Percentiles rank a stretch among this genome's conserved stretches.
phyloP scores from a whole-genome alignment of 2,329 filamentous ascomycete species.

The Fusarium sp. region DNA sequence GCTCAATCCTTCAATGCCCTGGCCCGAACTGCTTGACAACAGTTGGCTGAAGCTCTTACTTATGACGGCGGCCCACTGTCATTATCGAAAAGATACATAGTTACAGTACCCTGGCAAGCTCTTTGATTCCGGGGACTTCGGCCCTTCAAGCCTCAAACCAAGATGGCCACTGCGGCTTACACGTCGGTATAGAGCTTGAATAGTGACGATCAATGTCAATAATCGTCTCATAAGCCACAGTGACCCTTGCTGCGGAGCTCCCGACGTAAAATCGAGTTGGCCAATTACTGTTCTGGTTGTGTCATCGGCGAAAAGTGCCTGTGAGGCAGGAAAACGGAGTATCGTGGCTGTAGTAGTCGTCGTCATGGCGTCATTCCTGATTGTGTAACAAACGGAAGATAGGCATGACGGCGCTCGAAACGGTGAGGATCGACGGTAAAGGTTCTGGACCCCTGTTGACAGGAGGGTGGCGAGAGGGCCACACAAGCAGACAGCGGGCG shows the following conservation, averaged over 20 bases:
- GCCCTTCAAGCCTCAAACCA: slow-evolving; percentile 23
- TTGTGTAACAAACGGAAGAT: slow-evolving; percentile 35
- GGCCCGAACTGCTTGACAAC: not conserved
- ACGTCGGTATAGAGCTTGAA: slow-evolving; percentile 17
- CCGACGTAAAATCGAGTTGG: not conserved
- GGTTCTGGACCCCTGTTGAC: slow-evolving; percentile 45
- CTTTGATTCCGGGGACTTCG: slow-evolving; percentile 14
- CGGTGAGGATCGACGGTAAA: slow-evolving; percentile 40
- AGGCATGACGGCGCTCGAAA: slow-evolving; percentile 35
- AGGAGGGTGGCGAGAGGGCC: slow-evolving; percentile 44
- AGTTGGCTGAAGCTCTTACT: slow-evolving; percentile 13
- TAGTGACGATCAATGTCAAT: slow-evolving; percentile 19
- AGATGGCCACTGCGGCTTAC: slow-evolving; percentile 16
- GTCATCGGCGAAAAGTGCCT: slow-evolving; percentile 20
- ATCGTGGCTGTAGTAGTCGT: slow-evolving; percentile 19
- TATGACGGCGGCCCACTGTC: slow-evolving; percentile 4
- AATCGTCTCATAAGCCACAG: slow-evolving; percentile 37
- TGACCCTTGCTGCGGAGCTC: slow-evolving; percentile 20
- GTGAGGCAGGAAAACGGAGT: slow-evolving; percentile 27
- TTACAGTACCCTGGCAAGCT: not conserved
- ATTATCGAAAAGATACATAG: not conserved
- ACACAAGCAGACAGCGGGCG: slow-evolving; percentile 30
- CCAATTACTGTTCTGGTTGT: slow-evolving; percentile 21
- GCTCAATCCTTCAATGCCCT: slow-evolving; percentile 5
- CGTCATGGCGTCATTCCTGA: slow-evolving; percentile 47